Evolutionary conservation across 2,329 filamentous ascomycete species (phyloP), one percentile per base, ranked within the genome.

Genomic region (Blumeria graminis): DNA sequence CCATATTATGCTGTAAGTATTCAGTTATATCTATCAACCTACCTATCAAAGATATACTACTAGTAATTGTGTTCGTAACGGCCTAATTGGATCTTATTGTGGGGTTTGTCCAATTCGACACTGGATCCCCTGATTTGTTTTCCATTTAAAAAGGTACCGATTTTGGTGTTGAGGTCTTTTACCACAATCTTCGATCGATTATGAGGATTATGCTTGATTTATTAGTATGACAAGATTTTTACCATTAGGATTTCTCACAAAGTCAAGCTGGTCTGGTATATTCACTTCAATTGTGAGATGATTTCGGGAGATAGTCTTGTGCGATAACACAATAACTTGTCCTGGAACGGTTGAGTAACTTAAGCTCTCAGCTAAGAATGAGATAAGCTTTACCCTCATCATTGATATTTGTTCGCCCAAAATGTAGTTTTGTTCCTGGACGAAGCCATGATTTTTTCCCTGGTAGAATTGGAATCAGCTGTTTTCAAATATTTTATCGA

Each of bases 291-390:
- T 81, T 35, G 81, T 81, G 61, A 95, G 71, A 69, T 98, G 92
- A 65, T 92, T 86, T 57, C 90, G 77, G 35, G 92, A 98, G 53
- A 98, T 85, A 0, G 82, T 84, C 64, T 84, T 86, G 64, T 92
- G 77, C 6, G 82, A 77, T 61, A 94, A 84, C 28, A 77, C 80
- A 61, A 85, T 70, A 63, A 76, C 78, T 56, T 77, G 82, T 85
- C 48, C 41, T 52, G 58, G 6, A 22, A 50, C 57, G 10, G 35
- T 16, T 28, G 4, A 28, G 22, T 28, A 28, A 28, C 22, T 28
- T 28, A 28, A 28, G 4, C 4, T 28, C 4, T 28, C 22, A 28
- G 1, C 22, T 28, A 2, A 28, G 22, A 28, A 28, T 28, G 22
- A 28, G 22, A 28, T 28, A 28, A 28, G 4, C 6, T 18, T 56